A percentile compares a stretch with the other conserved stretches of the same genome.
Conservation (phyloP, 768 basidiomycete genomes). For the Fomitopsis pulvina region DNA sequence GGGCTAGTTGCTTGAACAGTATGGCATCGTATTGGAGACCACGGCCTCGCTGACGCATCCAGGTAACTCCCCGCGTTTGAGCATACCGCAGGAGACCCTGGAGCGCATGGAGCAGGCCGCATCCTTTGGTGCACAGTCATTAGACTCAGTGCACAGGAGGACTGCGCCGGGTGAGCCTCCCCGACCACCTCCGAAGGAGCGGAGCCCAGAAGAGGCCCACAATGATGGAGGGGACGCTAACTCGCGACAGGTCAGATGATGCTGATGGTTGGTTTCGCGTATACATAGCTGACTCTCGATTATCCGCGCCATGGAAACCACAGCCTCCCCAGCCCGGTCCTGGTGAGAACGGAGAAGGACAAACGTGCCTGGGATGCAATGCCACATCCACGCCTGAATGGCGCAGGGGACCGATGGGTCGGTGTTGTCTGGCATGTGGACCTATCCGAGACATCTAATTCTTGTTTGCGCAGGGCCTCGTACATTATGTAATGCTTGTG, state of each 20-base stretch:
- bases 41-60: conserved; percentile 23
- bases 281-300: neutral
- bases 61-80: conserved; percentile 15
- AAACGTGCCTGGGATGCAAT: conserved; percentile 74
- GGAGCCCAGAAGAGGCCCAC: conserved; percentile 15
- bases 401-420: conserved; percentile 78
- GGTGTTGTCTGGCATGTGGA: conserved; percentile 15
- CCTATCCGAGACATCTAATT: neutral
- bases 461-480: conserved; percentile 50
- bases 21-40: conserved; percentile 37
- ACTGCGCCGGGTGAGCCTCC: conserved; percentile 10
- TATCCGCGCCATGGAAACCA: neutral
- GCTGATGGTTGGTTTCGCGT: neutral
- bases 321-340: conserved; percentile 28
- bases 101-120: conserved; percentile 42
- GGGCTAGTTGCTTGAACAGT: conserved; percentile 37
- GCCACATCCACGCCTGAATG: conserved; percentile 87
- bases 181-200: conserved; percentile 15
- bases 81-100: conserved; percentile 27
- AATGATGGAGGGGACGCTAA: conserved; percentile 16
- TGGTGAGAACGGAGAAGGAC: conserved; percentile 36
- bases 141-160: conserved; percentile 31
- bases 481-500: conserved; percentile 82
- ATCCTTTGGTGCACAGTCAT: conserved; percentile 31
- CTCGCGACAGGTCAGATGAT: conserved; percentile 20